phyloP scores from a whole-genome alignment of 345 rosid genomes.

The sweet orange (Citrus sinensis) region DVS_A1.0 CM039162.1:16286001-16286500 shows the following conservation, averaged over 20 bases:
- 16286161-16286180: too few species aligned
- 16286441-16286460: background rate
- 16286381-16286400: too few species aligned
- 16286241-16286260: background rate
- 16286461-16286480: background rate
- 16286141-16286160: accelerated
- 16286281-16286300: background rate
- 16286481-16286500: too few species aligned
- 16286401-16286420: background rate
- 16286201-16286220: background rate
- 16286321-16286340: background rate
- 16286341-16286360: background rate
- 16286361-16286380: too few species aligned
- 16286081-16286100: too few species aligned
- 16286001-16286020: background rate
- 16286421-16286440: background rate
- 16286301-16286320: background rate
- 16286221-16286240: background rate
- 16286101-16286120: too few species aligned
- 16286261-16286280: background rate
- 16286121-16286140: too few species aligned
- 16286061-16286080: accelerated
- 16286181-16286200: background rate
- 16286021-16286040: too few species aligned
- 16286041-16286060: too few species aligned